Evolutionary conservation across 768 basidiomycete species (phyloP), one percentile per base, ranked within the genome.

Genomic region (Tulasnella sp.): DNA sequence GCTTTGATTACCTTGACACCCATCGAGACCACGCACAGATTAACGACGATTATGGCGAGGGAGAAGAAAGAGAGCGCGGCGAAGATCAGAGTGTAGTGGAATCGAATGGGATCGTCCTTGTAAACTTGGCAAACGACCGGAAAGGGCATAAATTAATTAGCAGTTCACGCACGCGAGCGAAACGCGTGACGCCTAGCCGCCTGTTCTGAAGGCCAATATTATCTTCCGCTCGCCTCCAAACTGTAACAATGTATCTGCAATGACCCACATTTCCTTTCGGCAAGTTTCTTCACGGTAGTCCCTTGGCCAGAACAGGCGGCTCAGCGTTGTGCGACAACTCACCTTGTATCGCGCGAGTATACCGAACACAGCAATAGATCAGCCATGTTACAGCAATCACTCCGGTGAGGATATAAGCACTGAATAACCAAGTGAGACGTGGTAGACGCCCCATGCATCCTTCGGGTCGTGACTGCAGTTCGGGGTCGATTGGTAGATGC

Each of bases 261-360:
- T 15, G 34, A n/a, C n/a, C n/a, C n/a, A n/a, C n/a, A n/a, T n/a
- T n/a, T n/a, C n/a, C n/a, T n/a, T n/a, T n/a, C n/a, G n/a, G n/a
- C n/a, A n/a, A n/a, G n/a, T n/a, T n/a, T n/a, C n/a, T n/a, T n/a
- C n/a, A n/a, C n/a, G n/a, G n/a, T n/a, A n/a, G n/a, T n/a, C n/a
- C n/a, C n/a, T n/a, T n/a, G n/a, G n/a, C n/a, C n/a, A n/a, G n/a
- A n/a, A n/a, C n/a, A n/a, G n/a, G n/a, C n/a, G n/a, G n/a, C n/a
- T n/a, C n/a, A n/a, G n/a, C n/a, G n/a, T n/a, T n/a, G n/a, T n/a
- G n/a, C n/a, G n/a, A n/a, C n/a, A 43, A 26, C 54, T 8, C 54
- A 56, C 54, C 54, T 42, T 42, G 32, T 15, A 43, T 56, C 38
- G 54, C 54, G 38, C 3, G n/a, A 26, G 54, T 41, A n/a, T 56